A percentile compares a stretch with the other conserved stretches of the same genome.
Evolutionary conservation across 495 filamentous ascomycete genomes (phyloP).

Genomic region (Rostrohypoxylon terebratum): DNA sequence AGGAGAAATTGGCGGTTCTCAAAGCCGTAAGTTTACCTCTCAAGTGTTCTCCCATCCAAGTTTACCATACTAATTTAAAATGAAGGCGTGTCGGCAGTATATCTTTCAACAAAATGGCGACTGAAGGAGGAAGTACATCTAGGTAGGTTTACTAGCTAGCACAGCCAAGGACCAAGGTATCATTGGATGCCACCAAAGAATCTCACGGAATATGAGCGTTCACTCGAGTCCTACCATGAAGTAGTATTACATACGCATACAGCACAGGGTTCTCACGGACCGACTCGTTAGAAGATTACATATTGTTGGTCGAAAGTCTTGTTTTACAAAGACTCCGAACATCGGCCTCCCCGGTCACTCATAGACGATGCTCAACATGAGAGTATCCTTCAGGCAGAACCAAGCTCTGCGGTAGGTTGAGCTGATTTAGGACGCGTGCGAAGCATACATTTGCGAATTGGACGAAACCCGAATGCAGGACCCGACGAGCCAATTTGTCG

Average conservation of each 20-base stretch:
- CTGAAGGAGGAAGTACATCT: slow-evolving; percentile 27
- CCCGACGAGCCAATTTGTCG: slow-evolving; percentile 22
- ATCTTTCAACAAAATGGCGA: slow-evolving; percentile 52
- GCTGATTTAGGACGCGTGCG: slow-evolving; percentile 20
- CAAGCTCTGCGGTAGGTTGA: slow-evolving; percentile 15
- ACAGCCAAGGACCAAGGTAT: slow-evolving; percentile 25
- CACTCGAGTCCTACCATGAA: slow-evolving; percentile 21
- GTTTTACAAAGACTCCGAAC: slow-evolving; percentile 30
- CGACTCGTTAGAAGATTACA: slow-evolving; percentile 27
- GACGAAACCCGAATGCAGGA: slow-evolving; percentile 33
- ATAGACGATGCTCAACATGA: slow-evolving; percentile 24
- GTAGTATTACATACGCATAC: slow-evolving; percentile 27
- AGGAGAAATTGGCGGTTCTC: slow-evolving; percentile 77
- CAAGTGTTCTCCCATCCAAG: background rate
- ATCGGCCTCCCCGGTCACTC: slow-evolving; percentile 33
- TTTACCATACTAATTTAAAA: slow-evolving; percentile 39
- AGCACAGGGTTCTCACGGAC: slow-evolving; percentile 31
- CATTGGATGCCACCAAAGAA: slow-evolving; percentile 30
- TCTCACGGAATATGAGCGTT: slow-evolving; percentile 11
- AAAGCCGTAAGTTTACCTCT: slow-evolving; percentile 69
- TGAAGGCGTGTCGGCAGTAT: slow-evolving; percentile 62
- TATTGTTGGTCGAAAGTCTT: slow-evolving; percentile 17
- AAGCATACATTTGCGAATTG: slow-evolving; percentile 30
- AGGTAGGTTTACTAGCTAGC: background rate
- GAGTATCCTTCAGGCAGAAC: slow-evolving; percentile 30